Conservation (phyloP, 768 basidiomycete genomes). For the Sporobolomyces pararoseus region DNA sequence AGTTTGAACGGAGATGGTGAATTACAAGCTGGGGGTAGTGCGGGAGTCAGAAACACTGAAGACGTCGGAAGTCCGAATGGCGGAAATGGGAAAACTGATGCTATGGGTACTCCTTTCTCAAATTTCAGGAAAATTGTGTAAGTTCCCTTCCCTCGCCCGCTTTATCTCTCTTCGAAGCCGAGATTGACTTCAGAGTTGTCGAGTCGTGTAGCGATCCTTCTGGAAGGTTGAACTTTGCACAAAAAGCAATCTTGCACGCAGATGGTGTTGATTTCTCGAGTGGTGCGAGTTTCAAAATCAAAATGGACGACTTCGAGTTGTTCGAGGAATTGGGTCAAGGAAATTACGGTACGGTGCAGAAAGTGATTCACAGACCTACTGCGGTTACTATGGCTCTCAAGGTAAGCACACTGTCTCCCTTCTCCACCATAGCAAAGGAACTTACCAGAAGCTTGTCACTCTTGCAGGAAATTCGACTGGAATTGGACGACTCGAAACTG, state of each 20-base stretch:
- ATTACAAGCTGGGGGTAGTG: slow-evolving; percentile 51
- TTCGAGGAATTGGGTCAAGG: slow-evolving; percentile 92
- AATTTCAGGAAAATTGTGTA: slow-evolving; percentile 94
- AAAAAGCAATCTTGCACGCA: slow-evolving; percentile 88
- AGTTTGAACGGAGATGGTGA: slow-evolving; percentile 66
- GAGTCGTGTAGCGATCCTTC: slow-evolving; percentile 71
- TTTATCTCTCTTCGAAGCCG: neutral
- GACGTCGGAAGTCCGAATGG: slow-evolving; percentile 15
- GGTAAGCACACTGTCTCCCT: slow-evolving; percentile 54
- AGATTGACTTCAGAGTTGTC: too few relatives aligned
- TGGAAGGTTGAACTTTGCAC: slow-evolving; percentile 87
- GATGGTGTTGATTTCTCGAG: slow-evolving; percentile 83
- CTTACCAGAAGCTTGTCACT: neutral
- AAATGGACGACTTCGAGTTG: slow-evolving; percentile 77
- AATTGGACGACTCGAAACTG: slow-evolving; percentile 86
- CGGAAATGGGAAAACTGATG: slow-evolving; percentile 39
- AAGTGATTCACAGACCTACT: slow-evolving; percentile 87
- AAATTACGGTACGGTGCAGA: slow-evolving; percentile 96
- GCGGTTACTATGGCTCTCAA: slow-evolving; percentile 99
- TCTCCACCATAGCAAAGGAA: neutral
- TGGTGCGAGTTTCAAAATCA: slow-evolving; percentile 85
- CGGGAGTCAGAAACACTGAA: slow-evolving; percentile 33
- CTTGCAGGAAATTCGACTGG: slow-evolving; percentile 87
- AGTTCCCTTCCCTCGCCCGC: slow-evolving; percentile 47
- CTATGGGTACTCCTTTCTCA: slow-evolving; percentile 73